Percentiles rank a stretch among this genome's conserved stretches.
These are phyloP conservation scores for Trichoderma sp. DNA, from an alignment of 2,329 filamentous ascomycete species.

Conservation along the genomic window DNA sequence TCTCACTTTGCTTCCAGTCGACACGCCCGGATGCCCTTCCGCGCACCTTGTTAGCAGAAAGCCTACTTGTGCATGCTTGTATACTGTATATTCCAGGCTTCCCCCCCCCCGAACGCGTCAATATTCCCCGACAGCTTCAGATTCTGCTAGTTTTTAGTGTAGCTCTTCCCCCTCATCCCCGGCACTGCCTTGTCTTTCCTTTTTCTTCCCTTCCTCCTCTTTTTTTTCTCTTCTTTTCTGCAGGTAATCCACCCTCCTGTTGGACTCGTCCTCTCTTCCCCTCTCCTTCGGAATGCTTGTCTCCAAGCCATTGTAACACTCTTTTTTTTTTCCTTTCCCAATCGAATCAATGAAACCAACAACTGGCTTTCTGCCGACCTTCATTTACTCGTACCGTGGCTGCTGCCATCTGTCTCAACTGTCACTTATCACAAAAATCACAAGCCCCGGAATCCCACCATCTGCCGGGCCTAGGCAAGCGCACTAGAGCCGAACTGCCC, in stretches of 20 bases:
- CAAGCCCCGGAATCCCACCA: constrained; percentile 13
- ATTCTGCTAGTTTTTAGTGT: constrained; percentile 15
- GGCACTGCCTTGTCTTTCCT: background rate
- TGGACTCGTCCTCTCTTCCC: background rate
- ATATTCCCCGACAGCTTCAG: constrained; percentile 12
- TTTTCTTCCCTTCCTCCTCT: background rate
- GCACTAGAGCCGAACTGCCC: background rate
- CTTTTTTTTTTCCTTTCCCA: background rate
- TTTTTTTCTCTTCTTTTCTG: background rate
- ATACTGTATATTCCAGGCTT: background rate
- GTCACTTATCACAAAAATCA: constrained; percentile 17
- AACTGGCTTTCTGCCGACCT: background rate
- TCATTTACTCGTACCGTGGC: background rate
- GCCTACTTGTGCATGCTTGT: background rate
- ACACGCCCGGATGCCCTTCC: constrained; percentile 14
- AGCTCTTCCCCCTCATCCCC: constrained; percentile 10
- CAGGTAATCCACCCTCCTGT: constrained; percentile 6
- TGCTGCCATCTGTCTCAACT: background rate
- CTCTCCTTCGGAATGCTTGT: background rate
- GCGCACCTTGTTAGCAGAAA: constrained; percentile 7
- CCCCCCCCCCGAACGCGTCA: background rate
- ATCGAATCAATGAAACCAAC: constrained; percentile 14
- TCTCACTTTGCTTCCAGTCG: background rate
- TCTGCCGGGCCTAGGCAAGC: constrained; percentile 8
- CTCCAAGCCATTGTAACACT: background rate